Evolutionary conservation across 2,329 filamentous ascomycete species (phyloP).

Genomic region (Aotearoamyces nothofagi): DNA sequence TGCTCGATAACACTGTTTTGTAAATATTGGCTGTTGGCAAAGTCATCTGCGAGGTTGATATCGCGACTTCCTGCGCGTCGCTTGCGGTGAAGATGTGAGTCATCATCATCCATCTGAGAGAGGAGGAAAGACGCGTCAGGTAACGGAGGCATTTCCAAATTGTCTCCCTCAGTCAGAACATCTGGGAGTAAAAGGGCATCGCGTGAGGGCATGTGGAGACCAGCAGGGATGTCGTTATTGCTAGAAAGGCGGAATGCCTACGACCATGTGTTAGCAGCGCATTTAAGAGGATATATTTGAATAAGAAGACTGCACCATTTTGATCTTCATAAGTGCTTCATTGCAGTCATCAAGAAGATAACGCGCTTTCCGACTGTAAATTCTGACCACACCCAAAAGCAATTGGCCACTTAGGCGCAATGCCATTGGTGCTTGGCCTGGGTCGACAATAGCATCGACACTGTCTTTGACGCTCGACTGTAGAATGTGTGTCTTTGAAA

Average conservation of each 20-base stretch:
- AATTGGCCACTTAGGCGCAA: slow-evolving; percentile 87
- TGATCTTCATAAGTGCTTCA: slow-evolving; percentile 93
- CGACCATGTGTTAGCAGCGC: slow-evolving; percentile 20
- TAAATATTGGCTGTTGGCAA: slow-evolving; percentile 67
- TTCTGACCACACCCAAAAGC: slow-evolving; percentile 86
- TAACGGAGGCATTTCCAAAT: slow-evolving; percentile 60
- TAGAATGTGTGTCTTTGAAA: slow-evolving; percentile 90
- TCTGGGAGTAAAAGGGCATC: slow-evolving; percentile 83
- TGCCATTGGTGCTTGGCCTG: slow-evolving; percentile 86
- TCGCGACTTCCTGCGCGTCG: slow-evolving; percentile 43
- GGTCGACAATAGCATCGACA: slow-evolving; percentile 87
- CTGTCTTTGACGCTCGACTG: slow-evolving; percentile 91
- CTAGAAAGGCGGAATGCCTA: slow-evolving; percentile 88
- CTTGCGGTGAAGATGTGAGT: slow-evolving; percentile 38
- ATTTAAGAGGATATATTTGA: neutral
- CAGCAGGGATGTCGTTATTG: slow-evolving; percentile 87
- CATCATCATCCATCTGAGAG: slow-evolving; percentile 53
- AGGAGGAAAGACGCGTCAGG: slow-evolving; percentile 79
- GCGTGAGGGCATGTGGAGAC: slow-evolving; percentile 65
- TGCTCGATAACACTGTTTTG: slow-evolving; percentile 42
- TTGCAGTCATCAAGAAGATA: slow-evolving; percentile 96
- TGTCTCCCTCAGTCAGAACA: slow-evolving; percentile 83
- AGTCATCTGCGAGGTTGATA: slow-evolving; percentile 55
- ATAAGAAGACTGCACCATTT: slow-evolving; percentile 66
- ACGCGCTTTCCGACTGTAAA: slow-evolving; percentile 93